phyloP scores from a whole-genome alignment of 78 protist species.

The Dictyostelium firmibasis region DNA sequence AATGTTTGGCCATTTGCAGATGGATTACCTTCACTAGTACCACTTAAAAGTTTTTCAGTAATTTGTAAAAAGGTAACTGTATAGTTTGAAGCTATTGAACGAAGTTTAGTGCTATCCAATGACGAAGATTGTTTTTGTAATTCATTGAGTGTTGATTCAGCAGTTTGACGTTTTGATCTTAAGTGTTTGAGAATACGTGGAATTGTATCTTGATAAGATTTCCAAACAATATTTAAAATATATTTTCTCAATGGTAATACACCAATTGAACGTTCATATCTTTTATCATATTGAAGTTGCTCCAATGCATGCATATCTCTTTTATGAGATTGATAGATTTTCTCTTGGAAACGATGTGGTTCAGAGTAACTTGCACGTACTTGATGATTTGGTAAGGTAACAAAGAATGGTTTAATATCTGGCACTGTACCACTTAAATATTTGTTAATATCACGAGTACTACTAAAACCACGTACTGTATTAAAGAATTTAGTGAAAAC shows the following conservation, averaged over 20 bases:
- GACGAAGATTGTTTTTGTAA: constrained; percentile 53
- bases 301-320: constrained; percentile 82
- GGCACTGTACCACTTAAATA: constrained; percentile 63
- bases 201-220: constrained; percentile 68
- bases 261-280: constrained; percentile 83
- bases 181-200: constrained; percentile 79
- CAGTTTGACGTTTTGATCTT: constrained; percentile 44
- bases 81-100: constrained; percentile 78
- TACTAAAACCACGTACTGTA: constrained; percentile 55
- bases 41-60: constrained; percentile 74
- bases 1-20: constrained; percentile 84
- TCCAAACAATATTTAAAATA: constrained; percentile 71
- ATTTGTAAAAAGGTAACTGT: constrained; percentile 77
- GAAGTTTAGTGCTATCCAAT: constrained; percentile 42
- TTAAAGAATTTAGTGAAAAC: constrained; percentile 76
- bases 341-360: constrained; percentile 70
- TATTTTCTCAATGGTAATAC: constrained; percentile 70
- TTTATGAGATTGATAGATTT: constrained; percentile 50
- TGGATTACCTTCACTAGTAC: constrained; percentile 88
- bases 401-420: constrained; percentile 85
- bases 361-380: constrained; percentile 62
- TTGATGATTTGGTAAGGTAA: constrained; percentile 73
- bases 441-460: constrained; percentile 70
- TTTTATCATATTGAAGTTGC: constrained; percentile 79
- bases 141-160: constrained; percentile 38